These are phyloP conservation scores for Alternaria burnsii DNA, from an alignment of 2,329 filamentous ascomycete genomes.

Conservation along the genomic window DNA sequence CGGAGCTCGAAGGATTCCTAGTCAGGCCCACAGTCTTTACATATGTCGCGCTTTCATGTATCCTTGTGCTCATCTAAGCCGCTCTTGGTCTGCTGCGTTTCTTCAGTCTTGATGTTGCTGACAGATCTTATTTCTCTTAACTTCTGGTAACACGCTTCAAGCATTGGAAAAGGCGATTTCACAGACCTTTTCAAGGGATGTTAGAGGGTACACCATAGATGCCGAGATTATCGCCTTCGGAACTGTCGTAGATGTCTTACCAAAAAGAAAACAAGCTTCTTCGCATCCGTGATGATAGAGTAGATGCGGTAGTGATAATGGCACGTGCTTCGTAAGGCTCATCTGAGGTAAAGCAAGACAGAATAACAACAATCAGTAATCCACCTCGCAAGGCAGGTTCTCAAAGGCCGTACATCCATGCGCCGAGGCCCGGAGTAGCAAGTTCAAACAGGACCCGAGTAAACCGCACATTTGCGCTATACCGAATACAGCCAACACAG, in stretches of 20 bases:
- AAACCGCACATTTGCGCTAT: neutral
- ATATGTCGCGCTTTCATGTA: neutral
- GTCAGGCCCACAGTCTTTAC: neutral
- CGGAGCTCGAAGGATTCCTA: neutral
- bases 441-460: constrained; percentile 1
- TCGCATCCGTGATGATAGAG: neutral
- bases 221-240: no score
- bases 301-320: neutral
- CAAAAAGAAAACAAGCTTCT: neutral
- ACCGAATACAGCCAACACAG: neutral
- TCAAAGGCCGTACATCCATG: neutral
- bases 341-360: neutral
- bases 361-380: neutral
- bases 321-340: neutral
- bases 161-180: neutral
- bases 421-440: neutral
- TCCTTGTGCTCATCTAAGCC: neutral
- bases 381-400: neutral
- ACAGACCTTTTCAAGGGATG: no score
- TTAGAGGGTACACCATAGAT: neutral
- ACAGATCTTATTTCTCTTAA: neutral
- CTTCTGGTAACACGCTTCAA: neutral
- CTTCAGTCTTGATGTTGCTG: neutral
- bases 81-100: neutral
- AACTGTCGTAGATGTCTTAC: no score